Conservation (phyloP, 345 rosid species). For the Crucihimalaya himalaica region DNA sequence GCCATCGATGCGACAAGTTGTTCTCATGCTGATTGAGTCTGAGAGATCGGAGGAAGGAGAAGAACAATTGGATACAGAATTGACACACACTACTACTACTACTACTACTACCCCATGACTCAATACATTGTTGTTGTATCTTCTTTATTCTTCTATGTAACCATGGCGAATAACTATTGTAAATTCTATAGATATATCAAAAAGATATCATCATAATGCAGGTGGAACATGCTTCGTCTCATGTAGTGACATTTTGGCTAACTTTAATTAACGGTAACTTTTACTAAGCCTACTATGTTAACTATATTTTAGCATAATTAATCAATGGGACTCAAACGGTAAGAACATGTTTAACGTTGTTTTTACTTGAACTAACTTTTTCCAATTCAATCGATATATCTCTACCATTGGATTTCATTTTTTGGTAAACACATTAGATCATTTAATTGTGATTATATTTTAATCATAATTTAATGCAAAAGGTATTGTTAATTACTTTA, state of each 20-base stretch:
- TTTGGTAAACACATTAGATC: constrained; percentile 3
- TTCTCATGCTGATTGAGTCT: constrained; percentile 71
- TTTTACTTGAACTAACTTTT: too few species aligned
- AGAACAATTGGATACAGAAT: constrained; percentile 12
- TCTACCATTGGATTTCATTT: neutral
- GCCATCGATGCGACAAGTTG: constrained; percentile 72
- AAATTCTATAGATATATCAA: constrained; percentile 6
- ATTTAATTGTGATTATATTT: neutral
- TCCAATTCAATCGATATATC: neutral
- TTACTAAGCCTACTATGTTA: too few species aligned
- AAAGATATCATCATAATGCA: neutral
- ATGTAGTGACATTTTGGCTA: neutral
- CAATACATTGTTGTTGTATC: constrained; percentile 14
- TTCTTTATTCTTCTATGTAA: constrained; percentile 21
- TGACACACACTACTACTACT: neutral
- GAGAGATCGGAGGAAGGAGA: constrained; percentile 40
- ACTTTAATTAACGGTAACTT: neutral
- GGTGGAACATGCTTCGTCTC: neutral
- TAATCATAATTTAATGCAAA: constrained; percentile 1
- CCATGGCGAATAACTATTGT: constrained; percentile 17
- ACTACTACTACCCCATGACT: neutral
- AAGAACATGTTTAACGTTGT: neutral
- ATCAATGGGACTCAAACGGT: neutral
- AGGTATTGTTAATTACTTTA: neutral
- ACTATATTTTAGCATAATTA: neutral